Evolutionary conservation across 495 filamentous ascomycete species (phyloP), one percentile per base, ranked within the genome.

Genomic region (Neurospora cerealis): DNA sequence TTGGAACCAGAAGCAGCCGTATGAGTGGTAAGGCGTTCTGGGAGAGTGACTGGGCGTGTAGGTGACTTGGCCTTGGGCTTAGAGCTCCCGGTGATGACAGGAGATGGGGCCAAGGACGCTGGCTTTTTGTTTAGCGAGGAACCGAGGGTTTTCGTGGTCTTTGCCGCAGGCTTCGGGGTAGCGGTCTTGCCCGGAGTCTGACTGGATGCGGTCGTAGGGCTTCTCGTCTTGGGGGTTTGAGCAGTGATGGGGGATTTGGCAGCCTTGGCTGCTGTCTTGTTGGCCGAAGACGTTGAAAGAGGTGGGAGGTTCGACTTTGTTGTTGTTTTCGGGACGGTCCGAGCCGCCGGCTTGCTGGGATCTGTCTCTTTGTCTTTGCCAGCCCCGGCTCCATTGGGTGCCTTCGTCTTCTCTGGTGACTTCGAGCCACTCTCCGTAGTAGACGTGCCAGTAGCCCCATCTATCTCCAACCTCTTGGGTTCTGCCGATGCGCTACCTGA

Each of bases 41-140:
- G 88, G 39, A 91, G 83, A 72, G 88, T 89, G 75, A 88, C 82
- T 19, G 91, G 87, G 69, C 86, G 86, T 8, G 90, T 91, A 1
- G 91, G 90, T 21, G 92, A 93, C 75, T 87, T 91, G 19, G 88
- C 80, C 76, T 86, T 87, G 28, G 90, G 85, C 77, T 91, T 93
- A 40, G 81, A 80, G 75, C 86, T 85, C n/a, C 82, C 83, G 71
- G 79, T 81, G 62, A 77, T 75, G 2, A 82, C 76, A 15, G 83
- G 77, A 5, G 80, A 80, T 10, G 79, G 75, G 24, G 83, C 75
- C 34, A 83, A 74, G 10, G 81, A 73, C 2, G 79, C 74, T 46
- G 84, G 80, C 54, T 79, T 84, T 76, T 83, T 83, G 40, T 70
- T 40, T 5, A 77, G 74, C 19, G 81, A 76, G 0, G 80, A 46